Base-by-base conservation (phyloP, 768 basidiomycete genomes). In the Rubroboletus pulcherrimus region DNA sequence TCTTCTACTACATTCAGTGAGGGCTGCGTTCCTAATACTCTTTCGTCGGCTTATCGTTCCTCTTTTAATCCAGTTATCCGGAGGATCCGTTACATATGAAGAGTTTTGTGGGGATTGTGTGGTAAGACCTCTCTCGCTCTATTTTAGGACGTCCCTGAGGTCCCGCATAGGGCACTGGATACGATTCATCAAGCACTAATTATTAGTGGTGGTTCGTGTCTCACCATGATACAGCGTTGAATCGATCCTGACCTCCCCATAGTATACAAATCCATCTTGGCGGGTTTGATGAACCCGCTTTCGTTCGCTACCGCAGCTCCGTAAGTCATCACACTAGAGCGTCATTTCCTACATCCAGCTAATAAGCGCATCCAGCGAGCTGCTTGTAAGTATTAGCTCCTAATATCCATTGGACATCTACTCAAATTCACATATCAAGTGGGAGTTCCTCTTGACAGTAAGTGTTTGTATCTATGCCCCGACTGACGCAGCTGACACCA, bases 1-100 rank as follows among this genome's bases (percentile, higher is more conserved):
- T 53, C n/a, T 53, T 53, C 38, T 53, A 53, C 30, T 53, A 47
- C 14, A 53, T 53, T 12, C 53, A 53, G 53, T 53, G 53, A 53
- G 53, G 14, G 26, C 17, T 31, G n/a, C 37, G 9, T 40, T 39
- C 33, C 48, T 30, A n/a, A 26, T 31, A 15, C 17, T 2, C 10
- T 19, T 46, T 31, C 15, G 19, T 33, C 11, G 26, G 37, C 45
- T 53, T 17, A 53, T 33, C 17, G 24, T 8, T 6, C 37, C 35
- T n/a, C 4, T 49, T 37, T 5, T 8, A 26, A 17, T n/a, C 3
- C 26, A 53, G 53, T 43, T 53, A 53, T 24, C 53, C 47, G 21
- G 38, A 53, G 24, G 53, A 53, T 30, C 53, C 38, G 7, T 11
- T 39, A 29, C 35, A 12, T 9, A 24, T 30, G 45, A 53, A 53